phyloP scores from a whole-genome alignment of 176 grass and related monocot genomes.

The Carex kokanica region DNA sequence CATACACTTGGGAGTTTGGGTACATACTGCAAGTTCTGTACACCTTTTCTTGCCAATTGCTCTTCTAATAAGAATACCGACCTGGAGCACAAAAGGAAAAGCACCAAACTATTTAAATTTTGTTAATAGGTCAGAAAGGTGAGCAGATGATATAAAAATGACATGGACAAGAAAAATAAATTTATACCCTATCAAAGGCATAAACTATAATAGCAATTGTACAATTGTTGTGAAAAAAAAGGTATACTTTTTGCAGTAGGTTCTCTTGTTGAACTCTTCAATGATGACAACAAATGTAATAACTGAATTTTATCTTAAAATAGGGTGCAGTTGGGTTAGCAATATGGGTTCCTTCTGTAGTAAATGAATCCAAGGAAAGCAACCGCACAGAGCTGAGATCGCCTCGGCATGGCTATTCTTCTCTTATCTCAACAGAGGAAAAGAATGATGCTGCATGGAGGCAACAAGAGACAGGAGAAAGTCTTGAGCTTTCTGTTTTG shows the following conservation, averaged over 20 bases:
- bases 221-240: neutral
- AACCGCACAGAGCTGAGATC: constrained; percentile 43
- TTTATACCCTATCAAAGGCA: neutral
- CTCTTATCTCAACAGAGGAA: constrained; percentile 47
- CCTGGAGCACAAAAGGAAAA: neutral
- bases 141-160: neutral
- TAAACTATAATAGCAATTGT: neutral
- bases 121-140: neutral
- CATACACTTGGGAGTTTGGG: neutral
- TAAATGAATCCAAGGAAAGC: constrained; percentile 59
- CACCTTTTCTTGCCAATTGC: neutral
- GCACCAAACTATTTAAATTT: neutral
- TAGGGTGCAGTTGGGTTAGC: constrained; percentile 98
- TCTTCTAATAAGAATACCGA: neutral
- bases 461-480: constrained; percentile 33
- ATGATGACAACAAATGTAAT: neutral
- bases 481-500: constrained; percentile 58
- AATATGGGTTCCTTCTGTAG: constrained; percentile 98
- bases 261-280: neutral
- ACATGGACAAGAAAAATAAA: neutral
- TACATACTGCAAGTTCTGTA: neutral
- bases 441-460: constrained; percentile 38
- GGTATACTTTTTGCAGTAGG: neutral
- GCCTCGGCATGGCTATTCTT: constrained; percentile 58
- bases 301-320: constrained; percentile 20